Base-by-base conservation (phyloP, 345 rosid species). In the Combretum micranthum region DNA sequence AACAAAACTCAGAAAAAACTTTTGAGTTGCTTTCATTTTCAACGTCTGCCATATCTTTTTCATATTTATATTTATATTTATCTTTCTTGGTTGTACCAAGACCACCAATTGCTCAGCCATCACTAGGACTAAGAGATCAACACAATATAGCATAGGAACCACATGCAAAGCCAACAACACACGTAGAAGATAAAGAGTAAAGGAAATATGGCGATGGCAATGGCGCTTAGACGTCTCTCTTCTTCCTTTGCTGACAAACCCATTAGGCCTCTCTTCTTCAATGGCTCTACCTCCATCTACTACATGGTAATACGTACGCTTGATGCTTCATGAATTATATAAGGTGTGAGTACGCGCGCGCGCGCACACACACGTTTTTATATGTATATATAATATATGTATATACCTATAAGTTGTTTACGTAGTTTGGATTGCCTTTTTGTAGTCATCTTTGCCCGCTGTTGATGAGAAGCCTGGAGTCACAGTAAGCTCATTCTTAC, bases 201-300 rank as follows among this genome's bases (percentile, higher is more conserved):
- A 67, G 37, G 56, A 68, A 65, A 53, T 25, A 85, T 88, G 95
- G 95, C 88, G 2, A 84, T 87, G 97, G 96, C 99, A 19, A 76
- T 83, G 96, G 96, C 97, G 63, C 86, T 93, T 61, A 91, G 97
- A 54, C 76, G 97, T 43, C 97, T 93, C 71, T 87, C 96, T 19
- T 85, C 97, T 61, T 83, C 97, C 48, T 22, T 85, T 39, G 79
- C 83, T 39, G 79, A 87, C 66, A 83, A 82, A 74, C 85, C 97
- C 47, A 59, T 78, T 67, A 94, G 92, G 44, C 96, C 97, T 75
- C 80, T 93, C 73, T 66, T 74, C 75, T 66, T 74, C 75, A 76
- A 68, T 60, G 76, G 82, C 70, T 51, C 86, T 42, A 72, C 91
- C 50, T 54, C 60, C 47, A 71, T 82, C 62, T 79, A 75, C 58